Percentiles rank a stretch among this genome's conserved stretches.
These are phyloP conservation scores for Salisapilia sapeloensis DNA, from an alignment of 352 stramenopile species.

Conservation along the genomic window DNA sequence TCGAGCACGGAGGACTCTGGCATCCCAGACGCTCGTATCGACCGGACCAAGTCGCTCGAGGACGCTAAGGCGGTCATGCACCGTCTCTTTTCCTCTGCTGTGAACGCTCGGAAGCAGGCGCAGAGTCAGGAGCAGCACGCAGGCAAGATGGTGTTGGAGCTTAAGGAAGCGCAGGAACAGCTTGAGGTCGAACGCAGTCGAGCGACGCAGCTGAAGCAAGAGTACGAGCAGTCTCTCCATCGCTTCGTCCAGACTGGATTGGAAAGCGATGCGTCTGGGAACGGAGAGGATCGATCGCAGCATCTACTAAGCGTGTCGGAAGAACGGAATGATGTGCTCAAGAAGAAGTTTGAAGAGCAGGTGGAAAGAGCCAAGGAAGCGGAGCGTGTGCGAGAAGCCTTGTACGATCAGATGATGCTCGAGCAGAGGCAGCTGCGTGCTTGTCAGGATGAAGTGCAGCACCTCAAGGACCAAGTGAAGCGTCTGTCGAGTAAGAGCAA, in stretches of 20 bases:
- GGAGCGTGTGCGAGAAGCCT: conserved; percentile 27
- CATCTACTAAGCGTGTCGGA: conserved; percentile 62
- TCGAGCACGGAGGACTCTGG: conserved; percentile 33
- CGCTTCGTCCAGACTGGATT: conserved; percentile 32
- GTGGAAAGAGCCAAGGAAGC: conserved; percentile 18
- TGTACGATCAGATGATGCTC: conserved; percentile 22
- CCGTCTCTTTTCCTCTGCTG: conserved; percentile 76
- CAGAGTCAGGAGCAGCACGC: conserved; percentile 63
- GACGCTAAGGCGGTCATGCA: conserved; percentile 69
- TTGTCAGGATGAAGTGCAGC: conserved; percentile 40
- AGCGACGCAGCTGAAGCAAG: conserved; percentile 63
- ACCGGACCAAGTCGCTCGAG: conserved; percentile 64
- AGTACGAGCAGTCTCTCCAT: conserved; percentile 69
- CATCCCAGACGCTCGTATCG: conserved; percentile 54
- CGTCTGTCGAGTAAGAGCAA: conserved; percentile 7
- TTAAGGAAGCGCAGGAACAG: conserved; percentile 30
- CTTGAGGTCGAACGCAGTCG: conserved; percentile 59
- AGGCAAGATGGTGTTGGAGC: conserved; percentile 53
- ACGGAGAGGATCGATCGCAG: conserved; percentile 39
- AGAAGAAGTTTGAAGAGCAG: conserved; percentile 63
- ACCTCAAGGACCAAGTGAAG: conserved; percentile 39
- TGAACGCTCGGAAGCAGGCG: conserved; percentile 78
- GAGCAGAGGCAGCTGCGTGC: conserved; percentile 28
- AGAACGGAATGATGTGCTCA: conserved; percentile 47
- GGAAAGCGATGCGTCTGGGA: conserved; percentile 6